Conservation (phyloP, 225 moss, liverwort and hornwort genomes). For the Bryoerythrophyllum caledonicum region DNA sequence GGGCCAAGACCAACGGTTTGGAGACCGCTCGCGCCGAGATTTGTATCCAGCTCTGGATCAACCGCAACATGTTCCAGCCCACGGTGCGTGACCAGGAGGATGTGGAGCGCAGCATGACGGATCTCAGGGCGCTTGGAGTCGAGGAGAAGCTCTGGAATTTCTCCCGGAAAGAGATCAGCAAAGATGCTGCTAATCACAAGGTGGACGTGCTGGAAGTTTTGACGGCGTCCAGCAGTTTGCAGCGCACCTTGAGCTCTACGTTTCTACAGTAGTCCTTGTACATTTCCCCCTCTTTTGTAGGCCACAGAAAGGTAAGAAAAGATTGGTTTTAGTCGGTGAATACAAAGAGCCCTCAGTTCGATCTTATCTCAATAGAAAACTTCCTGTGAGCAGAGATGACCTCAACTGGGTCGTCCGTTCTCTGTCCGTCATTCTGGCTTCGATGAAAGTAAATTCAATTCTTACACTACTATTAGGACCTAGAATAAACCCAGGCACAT, state of each 20-base stretch:
- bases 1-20: slow-evolving; percentile 70
- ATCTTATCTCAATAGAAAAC: slow-evolving; percentile 5
- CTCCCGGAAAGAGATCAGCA: slow-evolving; percentile 73
- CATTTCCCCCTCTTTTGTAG: not conserved
- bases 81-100: slow-evolving; percentile 70
- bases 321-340: not conserved
- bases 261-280: slow-evolving; percentile 24
- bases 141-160: slow-evolving; percentile 87
- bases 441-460: too few species aligned
- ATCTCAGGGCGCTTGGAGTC: slow-evolving; percentile 67
- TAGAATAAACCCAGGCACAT: too few species aligned
- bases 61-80: slow-evolving; percentile 60
- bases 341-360: not conserved
- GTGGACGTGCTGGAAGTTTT: slow-evolving; percentile 46
- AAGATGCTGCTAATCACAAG: slow-evolving; percentile 51
- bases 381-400: not conserved
- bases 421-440: slow-evolving; percentile 3
- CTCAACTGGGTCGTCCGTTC: slow-evolving; percentile 25
- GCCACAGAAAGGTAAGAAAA: slow-evolving; percentile 3
- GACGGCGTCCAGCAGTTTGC: slow-evolving; percentile 33
- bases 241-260: slow-evolving; percentile 37
- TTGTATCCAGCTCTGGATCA: slow-evolving; percentile 62
- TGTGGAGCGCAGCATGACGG: slow-evolving; percentile 66
- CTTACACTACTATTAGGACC: too few species aligned
- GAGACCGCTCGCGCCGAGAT: slow-evolving; percentile 69